A percentile compares a stretch with the other conserved stretches of the same genome.
phyloP scores from a whole-genome alignment of 345 rosid genomes.

The Euphorbia pulcherrima region DNA sequence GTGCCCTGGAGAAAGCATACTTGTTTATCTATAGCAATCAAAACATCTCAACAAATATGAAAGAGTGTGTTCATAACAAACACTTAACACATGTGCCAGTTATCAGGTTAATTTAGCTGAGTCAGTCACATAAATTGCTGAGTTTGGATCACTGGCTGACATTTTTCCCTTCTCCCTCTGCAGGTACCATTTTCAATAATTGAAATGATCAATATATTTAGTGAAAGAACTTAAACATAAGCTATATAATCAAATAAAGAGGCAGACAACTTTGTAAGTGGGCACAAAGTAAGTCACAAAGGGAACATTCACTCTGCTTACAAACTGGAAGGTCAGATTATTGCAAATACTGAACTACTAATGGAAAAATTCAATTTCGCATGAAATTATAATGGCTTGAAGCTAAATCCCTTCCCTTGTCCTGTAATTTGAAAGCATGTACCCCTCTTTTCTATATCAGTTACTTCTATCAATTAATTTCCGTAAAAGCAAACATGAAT shows the following conservation, averaged over 20 bases:
- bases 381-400: not conserved
- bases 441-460: not conserved
- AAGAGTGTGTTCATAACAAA: not conserved
- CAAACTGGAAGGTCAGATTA: not conserved
- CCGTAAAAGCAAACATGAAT: too few relatives aligned
- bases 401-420: too few relatives aligned
- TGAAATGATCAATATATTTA: not conserved
- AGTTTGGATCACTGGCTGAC: constrained; percentile 97
- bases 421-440: not conserved
- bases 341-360: too few relatives aligned
- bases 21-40: constrained; percentile 54
- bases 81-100: not conserved
- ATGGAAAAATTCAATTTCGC: not conserved
- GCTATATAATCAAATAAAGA: not conserved
- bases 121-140: constrained; percentile 90
- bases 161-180: constrained; percentile 95
- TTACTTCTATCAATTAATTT: too few relatives aligned
- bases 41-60: not conserved
- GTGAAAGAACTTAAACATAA: not conserved
- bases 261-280: not conserved
- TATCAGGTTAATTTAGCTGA: constrained; percentile 38
- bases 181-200: constrained; percentile 9
- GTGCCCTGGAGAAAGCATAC: constrained; percentile 82
- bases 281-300: not conserved
- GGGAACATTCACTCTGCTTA: not conserved